phyloP scores from a whole-genome alignment of 176 grass and related monocot species.

The Dactylis glomerata region DNA sequence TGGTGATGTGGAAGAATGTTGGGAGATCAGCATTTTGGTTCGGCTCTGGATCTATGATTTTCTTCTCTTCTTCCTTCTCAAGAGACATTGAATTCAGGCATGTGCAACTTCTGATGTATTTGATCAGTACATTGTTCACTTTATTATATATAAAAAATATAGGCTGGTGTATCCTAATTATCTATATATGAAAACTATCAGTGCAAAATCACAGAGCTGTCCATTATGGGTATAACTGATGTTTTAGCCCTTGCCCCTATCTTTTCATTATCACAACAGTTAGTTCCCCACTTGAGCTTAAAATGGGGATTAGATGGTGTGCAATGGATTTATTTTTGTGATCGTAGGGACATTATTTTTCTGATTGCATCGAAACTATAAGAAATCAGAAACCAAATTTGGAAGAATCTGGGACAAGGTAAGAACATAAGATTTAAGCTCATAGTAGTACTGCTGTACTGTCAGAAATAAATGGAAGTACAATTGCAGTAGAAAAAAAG shows the following conservation, averaged over 20 bases:
- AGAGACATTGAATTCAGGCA: constrained; percentile 60
- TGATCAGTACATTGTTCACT: neutral
- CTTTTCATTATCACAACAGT: neutral
- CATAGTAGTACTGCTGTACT: neutral
- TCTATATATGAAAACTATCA: neutral
- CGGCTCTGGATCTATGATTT: constrained; percentile 59
- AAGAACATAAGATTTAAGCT: neutral
- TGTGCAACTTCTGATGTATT: constrained; percentile 5
- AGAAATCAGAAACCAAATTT: neutral
- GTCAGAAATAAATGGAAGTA: neutral
- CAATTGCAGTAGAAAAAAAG: neutral
- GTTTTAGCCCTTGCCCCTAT: neutral
- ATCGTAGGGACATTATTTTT: neutral
- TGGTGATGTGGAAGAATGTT: constrained; percentile 73
- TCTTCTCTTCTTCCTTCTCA: constrained; percentile 61
- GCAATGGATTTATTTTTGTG: neutral
- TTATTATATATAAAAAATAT: constrained; percentile 2
- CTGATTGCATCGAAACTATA: neutral
- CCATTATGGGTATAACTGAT: neutral
- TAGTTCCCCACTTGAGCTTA: neutral
- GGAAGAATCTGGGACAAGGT: neutral
- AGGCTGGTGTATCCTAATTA: neutral
- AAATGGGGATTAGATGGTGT: neutral
- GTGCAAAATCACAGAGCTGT: neutral
- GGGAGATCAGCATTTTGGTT: constrained; percentile 75